A percentile compares a stretch with the other conserved stretches of the same genome.
Evolutionary conservation across 108 stramenopile species (phyloP).

Genomic region (Cylindrotheca closterium): DNA sequence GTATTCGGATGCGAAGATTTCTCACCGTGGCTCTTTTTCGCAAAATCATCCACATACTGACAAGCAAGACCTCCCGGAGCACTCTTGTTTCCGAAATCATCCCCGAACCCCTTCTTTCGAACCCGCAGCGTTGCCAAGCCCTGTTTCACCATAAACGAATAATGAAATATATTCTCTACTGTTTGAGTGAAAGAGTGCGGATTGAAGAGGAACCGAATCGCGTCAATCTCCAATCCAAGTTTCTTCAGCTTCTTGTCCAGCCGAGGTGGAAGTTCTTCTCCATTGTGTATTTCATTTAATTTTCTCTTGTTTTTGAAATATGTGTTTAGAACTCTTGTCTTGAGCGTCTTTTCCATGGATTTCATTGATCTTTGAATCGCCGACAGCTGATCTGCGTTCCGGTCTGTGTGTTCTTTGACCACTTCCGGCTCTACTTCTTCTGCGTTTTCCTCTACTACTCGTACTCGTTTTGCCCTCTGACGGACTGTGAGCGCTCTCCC

Average conservation of each 20-base stretch:
- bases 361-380: constrained; percentile 68
- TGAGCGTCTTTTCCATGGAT: constrained; percentile 40
- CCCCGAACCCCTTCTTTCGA: constrained; percentile 7
- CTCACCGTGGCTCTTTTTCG: neutral
- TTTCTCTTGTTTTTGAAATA: constrained; percentile 12
- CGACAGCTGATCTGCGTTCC: constrained; percentile 64
- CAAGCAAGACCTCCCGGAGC: constrained; percentile 20
- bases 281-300: constrained; percentile 19
- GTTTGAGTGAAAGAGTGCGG: constrained; percentile 87
- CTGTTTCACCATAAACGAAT: constrained; percentile 75
- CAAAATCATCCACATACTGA: constrained; percentile 6
- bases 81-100: neutral
- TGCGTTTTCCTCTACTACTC: constrained; percentile 34
- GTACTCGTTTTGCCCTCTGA: constrained; percentile 42
- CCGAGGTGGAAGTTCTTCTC: constrained; percentile 1
- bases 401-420: constrained; percentile 28
- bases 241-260: constrained; percentile 31
- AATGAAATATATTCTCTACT: constrained; percentile 88
- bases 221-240: constrained; percentile 44
- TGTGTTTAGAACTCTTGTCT: constrained; percentile 21
- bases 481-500: constrained; percentile 46
- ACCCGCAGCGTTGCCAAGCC: constrained; percentile 34
- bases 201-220: constrained; percentile 68
- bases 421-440: constrained; percentile 68
- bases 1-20: constrained; percentile 3